Evolutionary conservation across 2,329 filamentous ascomycete species (phyloP), one percentile per base, ranked within the genome.

Genomic region (Nigrospora sphaerica): DNA sequence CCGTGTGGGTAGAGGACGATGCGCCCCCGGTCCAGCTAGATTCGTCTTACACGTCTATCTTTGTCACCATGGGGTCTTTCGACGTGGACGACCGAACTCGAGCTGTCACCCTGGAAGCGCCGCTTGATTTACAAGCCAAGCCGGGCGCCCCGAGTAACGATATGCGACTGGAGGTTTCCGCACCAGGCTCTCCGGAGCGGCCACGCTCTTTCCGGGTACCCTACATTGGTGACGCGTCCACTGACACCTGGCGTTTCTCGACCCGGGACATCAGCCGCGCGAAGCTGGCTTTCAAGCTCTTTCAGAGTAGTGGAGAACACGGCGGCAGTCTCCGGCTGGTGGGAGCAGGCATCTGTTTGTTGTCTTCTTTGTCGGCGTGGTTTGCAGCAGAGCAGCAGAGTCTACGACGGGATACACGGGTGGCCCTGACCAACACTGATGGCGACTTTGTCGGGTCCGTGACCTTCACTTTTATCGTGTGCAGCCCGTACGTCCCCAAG

Each of bases 301-400:
- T 45, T 9, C 23, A 42, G 36, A 23, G 11, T 17, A 3, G 9
- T 14, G 34, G 32, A 12, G 38, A 45, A 10, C 9, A 12, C 5
- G 16, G 19, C 11, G 5, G 11, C 7, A 18, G 16, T 23, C 36
- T 19, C 32, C 32, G 31, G 3, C 37, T 49, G 7, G 17, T 46
- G 4, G 48, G 28, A 14, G 31, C 42, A 9, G 41, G 34, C 2
- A 23, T 49, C n/a, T 37, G 37, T 28, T 31, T 47, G 12, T 34
- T 49, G 12, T 33, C 14, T 18, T 41, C 42, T 6, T 41, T 45
- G 28, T 41, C 39, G 17, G 45, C 41, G 9, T 49, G 45, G 48
- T 49, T 49, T n/a, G 45, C 45, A 7, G 33, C 48, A 32, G 48
- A 44, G 35, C 45, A 45, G 10, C 48, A 49, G 37, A 49, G 48